Evolutionary conservation across 2,329 filamentous ascomycete species (phyloP), one percentile per base, ranked within the genome.

Genomic region (Diaporthe longicolla): DNA sequence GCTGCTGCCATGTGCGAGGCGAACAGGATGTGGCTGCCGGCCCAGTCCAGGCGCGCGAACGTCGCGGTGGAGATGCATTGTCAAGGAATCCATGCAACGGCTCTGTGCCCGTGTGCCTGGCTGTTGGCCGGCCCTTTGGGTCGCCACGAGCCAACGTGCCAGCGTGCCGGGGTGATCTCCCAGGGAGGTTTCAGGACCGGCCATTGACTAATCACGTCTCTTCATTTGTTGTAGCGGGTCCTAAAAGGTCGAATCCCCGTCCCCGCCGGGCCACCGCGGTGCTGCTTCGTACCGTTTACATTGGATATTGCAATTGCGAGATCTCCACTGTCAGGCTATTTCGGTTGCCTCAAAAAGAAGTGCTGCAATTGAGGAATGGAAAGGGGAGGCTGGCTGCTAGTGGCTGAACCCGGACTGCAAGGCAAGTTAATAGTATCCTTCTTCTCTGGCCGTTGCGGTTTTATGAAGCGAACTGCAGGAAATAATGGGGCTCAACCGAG

Each of bases 171-270:
- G 66, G 66, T 61, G 58, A n/a, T 32, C 15, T n/a, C 24, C 32
- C 43, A 61, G 59, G 55, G 65, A 26, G 54, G 72, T 73, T 73
- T 73, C 72, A 73, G 59, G 45, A 63, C 35, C 55, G 63, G 71
- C 61, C 54, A 59, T 69, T 73, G 71, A 48, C 52, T 59, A 73
- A 73, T 73, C 71, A 73, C 17, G n/a, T 52, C 43, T 57, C 32
- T 55, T 29, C 29, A 21, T 66, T 69, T 37, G 45, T 45, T 24
- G 61, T 50, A 50, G 45, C 61, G 63, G 63, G 43, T 48, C 63
- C 37, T 61, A 35, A 48, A 43, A 13, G 26, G 35, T 58, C 43
- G n/a, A 26, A 37, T 40, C 69, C 57, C 69, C 69, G 45, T 61
- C 70, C 35, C 58, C 48, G 58, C 26, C 70, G 40, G 45, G 35